These are phyloP conservation scores for Onygenales sp. DNA, from an alignment of 2,329 filamentous ascomycete genomes.

Conservation along the genomic window DNA sequence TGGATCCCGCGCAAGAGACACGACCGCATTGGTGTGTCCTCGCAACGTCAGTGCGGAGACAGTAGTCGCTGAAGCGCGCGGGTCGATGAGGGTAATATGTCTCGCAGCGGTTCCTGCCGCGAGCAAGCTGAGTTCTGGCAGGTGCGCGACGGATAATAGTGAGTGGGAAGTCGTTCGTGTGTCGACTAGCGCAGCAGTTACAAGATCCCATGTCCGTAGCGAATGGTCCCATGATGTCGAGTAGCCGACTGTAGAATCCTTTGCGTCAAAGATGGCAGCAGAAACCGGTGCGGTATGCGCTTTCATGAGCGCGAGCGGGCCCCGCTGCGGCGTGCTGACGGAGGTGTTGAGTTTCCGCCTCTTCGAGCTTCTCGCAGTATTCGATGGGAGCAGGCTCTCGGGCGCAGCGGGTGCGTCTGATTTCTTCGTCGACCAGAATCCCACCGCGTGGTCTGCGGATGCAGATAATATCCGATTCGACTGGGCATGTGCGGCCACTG, in stretches of 20 bases:
- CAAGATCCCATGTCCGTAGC: constrained; percentile 81
- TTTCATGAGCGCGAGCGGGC: constrained; percentile 63
- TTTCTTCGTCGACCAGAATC: constrained; percentile 81
- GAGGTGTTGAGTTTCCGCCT: constrained; percentile 61
- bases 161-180: constrained; percentile 76
- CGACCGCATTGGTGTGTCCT: constrained; percentile 70
- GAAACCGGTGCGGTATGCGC: constrained; percentile 67
- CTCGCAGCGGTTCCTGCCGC: constrained; percentile 73
- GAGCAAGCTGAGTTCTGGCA: constrained; percentile 55
- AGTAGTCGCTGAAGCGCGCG: constrained; percentile 63
- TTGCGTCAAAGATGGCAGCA: constrained; percentile 72
- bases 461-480: constrained; percentile 75
- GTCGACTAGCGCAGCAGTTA: constrained; percentile 68
- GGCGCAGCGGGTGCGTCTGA: constrained; percentile 66
- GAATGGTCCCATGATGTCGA: constrained; percentile 86
- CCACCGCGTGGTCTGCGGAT: constrained; percentile 71
- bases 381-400: constrained; percentile 56
- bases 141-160: constrained; percentile 66
- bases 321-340: constrained; percentile 57
- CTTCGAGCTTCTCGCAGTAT: constrained; percentile 57
- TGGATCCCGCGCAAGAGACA: constrained; percentile 49
- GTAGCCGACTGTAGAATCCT: constrained; percentile 82
- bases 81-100: constrained; percentile 89
- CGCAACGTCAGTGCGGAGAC: constrained; percentile 84
- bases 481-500: constrained; percentile 61